A percentile compares a stretch with the other conserved stretches of the same genome.
Evolutionary conservation across 257 asterid species (phyloP).

Genomic region (Pogostemon cablin): DNA sequence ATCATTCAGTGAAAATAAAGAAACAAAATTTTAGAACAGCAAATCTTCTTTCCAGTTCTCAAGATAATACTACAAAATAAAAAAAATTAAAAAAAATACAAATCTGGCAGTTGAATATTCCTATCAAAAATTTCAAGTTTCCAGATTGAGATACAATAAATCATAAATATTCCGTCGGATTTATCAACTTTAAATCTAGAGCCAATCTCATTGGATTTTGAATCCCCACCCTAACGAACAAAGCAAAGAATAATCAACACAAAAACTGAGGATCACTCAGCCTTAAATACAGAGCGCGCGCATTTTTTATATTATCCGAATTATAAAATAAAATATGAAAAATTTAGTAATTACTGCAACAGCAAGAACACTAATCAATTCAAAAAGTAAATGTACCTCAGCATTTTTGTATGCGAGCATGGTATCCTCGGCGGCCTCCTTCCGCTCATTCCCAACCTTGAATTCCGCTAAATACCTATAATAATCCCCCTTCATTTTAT

Average conservation of each 20-base stretch:
- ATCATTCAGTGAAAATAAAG: conserved; percentile 1
- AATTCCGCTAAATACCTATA: conserved; percentile 60
- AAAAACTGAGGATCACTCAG: conserved; percentile 27
- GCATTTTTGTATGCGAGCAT: conserved; percentile 66
- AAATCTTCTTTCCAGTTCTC: neutral
- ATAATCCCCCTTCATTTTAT: conserved; percentile 75
- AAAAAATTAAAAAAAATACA: neutral
- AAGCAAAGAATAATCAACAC: neutral
- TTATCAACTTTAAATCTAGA: conserved; percentile 3
- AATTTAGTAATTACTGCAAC: neutral
- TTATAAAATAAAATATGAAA: conserved; percentile 4
- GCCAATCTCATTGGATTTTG: neutral
- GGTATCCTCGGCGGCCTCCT: conserved; percentile 64
- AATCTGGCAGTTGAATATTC: neutral
- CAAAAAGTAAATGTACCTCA: conserved; percentile 43
- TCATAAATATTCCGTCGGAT: neutral
- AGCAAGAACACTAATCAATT: conserved; percentile 10
- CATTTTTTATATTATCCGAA: neutral
- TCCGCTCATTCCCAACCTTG: conserved; percentile 60
- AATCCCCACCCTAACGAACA: neutral
- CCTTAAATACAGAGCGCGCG: conserved; percentile 12
- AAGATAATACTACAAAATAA: neutral
- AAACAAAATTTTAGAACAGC: neutral
- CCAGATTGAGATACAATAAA: conserved; percentile 6
- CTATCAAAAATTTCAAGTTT: neutral